These are phyloP conservation scores for Heliamphora pulchella DNA, from an alignment of 179 eudicot genomes.

Conservation along the genomic window DNA sequence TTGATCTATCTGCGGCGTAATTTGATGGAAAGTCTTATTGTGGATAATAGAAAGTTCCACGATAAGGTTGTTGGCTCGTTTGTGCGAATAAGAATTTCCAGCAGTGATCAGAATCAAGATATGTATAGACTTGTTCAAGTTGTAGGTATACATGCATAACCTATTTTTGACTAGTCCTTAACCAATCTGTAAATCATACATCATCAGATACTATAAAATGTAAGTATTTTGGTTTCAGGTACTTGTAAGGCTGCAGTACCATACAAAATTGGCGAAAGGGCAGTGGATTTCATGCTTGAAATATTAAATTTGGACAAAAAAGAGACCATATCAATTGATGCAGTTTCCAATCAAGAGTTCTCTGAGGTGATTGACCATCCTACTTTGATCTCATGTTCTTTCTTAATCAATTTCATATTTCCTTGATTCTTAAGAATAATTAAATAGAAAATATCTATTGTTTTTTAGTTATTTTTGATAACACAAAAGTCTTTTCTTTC, in stretches of 20 bases:
- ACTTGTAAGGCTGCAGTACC: slow-evolving; percentile 65
- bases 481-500: background rate
- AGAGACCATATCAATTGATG: slow-evolving; percentile 62
- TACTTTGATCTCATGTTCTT: slow-evolving; percentile 24
- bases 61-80: slow-evolving; percentile 77
- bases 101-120: slow-evolving; percentile 68
- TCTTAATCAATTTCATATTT: background rate
- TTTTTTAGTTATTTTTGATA: background rate
- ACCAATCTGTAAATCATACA: slow-evolving; percentile 22
- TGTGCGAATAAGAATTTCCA: slow-evolving; percentile 78
- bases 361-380: slow-evolving; percentile 53
- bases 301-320: slow-evolving; percentile 83
- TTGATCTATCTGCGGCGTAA: slow-evolving; percentile 76
- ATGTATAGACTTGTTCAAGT: slow-evolving; percentile 86
- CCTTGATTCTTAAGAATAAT: slow-evolving; percentile 19
- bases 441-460: slow-evolving; percentile 13
- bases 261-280: slow-evolving; percentile 66
- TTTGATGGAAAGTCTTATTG: slow-evolving; percentile 72
- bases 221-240: slow-evolving; percentile 37
- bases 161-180: background rate
- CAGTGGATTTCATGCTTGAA: slow-evolving; percentile 69
- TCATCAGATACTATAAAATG: slow-evolving; percentile 20
- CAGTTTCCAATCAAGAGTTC: slow-evolving; percentile 82
- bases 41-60: slow-evolving; percentile 51
- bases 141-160: slow-evolving; percentile 41